Percentiles rank a stretch among this genome's conserved stretches.
Conservation (phyloP, 257 asterid species). For the Gentiana macrophylla region DNA sequence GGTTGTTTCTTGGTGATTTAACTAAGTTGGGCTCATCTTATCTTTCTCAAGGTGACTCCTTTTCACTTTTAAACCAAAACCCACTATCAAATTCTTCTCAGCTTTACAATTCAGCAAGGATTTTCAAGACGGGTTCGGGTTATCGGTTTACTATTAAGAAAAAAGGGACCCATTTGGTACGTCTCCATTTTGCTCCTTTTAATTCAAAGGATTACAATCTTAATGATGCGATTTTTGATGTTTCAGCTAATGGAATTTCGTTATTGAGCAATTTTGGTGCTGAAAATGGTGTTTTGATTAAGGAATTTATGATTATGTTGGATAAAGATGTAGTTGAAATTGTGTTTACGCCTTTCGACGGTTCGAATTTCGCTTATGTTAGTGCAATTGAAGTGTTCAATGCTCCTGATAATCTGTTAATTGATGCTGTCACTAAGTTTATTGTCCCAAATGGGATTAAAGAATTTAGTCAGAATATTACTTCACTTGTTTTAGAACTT, state of each 20-base stretch:
- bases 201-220: constrained; percentile 32
- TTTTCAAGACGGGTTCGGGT: constrained; percentile 40
- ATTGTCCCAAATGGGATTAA: constrained; percentile 34
- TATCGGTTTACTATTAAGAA: constrained; percentile 38
- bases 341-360: constrained; percentile 31
- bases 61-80: constrained; percentile 34
- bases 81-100: constrained; percentile 25
- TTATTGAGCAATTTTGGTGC: constrained; percentile 29
- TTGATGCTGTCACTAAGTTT: constrained; percentile 41
- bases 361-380: constrained; percentile 43
- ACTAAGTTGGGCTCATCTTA: constrained; percentile 19
- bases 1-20: constrained; percentile 52
- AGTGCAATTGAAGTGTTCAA: constrained; percentile 73
- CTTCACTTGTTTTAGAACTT: constrained; percentile 50
- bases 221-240: constrained; percentile 30
- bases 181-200: constrained; percentile 68
- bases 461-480: constrained; percentile 53
- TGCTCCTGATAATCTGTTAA: constrained; percentile 51
- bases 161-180: constrained; percentile 56
- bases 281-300: constrained; percentile 18
- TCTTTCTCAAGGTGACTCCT: constrained; percentile 44
- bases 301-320: constrained; percentile 54
- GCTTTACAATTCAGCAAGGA: constrained; percentile 46
- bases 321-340: constrained; percentile 42
- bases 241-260: constrained; percentile 44